Evolutionary conservation across 768 basidiomycete species (phyloP), one percentile per base, ranked within the genome.

Genomic region (Pholiota microspora): DNA sequence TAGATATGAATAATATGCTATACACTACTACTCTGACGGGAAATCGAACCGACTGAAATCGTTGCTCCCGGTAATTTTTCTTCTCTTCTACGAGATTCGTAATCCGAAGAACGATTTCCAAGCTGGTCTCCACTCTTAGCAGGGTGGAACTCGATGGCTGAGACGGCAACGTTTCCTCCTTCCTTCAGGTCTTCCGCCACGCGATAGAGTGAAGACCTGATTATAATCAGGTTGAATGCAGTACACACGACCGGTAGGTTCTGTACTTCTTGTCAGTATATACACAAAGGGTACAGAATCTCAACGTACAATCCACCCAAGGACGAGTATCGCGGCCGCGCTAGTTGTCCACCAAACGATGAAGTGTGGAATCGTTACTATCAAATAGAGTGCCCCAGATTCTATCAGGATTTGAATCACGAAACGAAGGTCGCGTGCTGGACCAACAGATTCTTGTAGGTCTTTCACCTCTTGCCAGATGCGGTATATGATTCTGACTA

Each of bases 141-240:
- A 8, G 7, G 21, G 3, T 8, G 4, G 18, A 51, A 51, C 28
- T 42, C 36, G 15, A 51, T 51, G 6, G 24, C 38, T 9, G 50
- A 51, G 3, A 51, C 16, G 38, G 28, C 31, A 4, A 25, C 13
- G 10, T 27, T 31, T 27, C 13, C n/a, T 2, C 28, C 36, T 2
- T 27, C 15, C 16, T 27, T 28, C 16, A 7, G 13, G 4, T 51
- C 38, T 9, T 28, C 50, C n/a, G 16, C 27, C 16, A 38, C 36
- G 25, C 50, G 38, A 31, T 51, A 32, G 2, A 24, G 50, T 8
- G 50, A 51, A 7, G 50, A 40, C 7, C 50, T 24, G 18, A 51
- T 51, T n/a, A 40, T 51, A 29, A 51, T 51, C n/a, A 51, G 25
- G 38, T 51, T 51, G 36, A 51, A 51, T 27, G 50, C 50, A n/a